Conservation (phyloP, 2,329 filamentous ascomycete genomes). For the Cadophora gregata region DNA sequence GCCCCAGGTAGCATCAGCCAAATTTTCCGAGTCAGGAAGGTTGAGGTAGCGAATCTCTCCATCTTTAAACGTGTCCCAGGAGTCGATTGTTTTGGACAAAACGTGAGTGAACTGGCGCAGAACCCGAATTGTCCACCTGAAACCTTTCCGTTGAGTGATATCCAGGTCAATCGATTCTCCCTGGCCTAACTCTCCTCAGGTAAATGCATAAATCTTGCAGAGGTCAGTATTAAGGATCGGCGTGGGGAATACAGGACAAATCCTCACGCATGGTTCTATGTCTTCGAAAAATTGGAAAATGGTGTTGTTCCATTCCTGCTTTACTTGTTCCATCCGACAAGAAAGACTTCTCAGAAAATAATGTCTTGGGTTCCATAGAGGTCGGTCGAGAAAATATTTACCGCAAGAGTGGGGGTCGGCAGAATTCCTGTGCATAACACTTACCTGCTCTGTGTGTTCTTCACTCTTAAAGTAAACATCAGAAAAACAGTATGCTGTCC, state of each 20-base stretch:
- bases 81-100: not conserved
- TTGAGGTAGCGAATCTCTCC: not conserved
- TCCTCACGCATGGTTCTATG: not conserved
- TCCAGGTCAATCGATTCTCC: not conserved
- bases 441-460: no score
- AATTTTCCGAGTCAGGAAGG: not conserved
- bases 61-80: not conserved
- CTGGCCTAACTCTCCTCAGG: not conserved
- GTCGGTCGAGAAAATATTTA: no score
- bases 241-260: no score
- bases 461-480: no score
- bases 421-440: no score
- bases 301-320: no score
- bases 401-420: no score
- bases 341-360: no score
- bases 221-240: no score
- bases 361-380: no score
- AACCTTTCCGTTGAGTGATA: not conserved
- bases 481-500: no score
- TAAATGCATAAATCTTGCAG: not conserved
- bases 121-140: not conserved
- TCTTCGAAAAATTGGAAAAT: not conserved
- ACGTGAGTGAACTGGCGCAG: not conserved
- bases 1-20: not conserved
- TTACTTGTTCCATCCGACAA: no score